Base-by-base conservation (phyloP, 2,329 filamentous ascomycete species). In the Madurella mycetomatis region DNA sequence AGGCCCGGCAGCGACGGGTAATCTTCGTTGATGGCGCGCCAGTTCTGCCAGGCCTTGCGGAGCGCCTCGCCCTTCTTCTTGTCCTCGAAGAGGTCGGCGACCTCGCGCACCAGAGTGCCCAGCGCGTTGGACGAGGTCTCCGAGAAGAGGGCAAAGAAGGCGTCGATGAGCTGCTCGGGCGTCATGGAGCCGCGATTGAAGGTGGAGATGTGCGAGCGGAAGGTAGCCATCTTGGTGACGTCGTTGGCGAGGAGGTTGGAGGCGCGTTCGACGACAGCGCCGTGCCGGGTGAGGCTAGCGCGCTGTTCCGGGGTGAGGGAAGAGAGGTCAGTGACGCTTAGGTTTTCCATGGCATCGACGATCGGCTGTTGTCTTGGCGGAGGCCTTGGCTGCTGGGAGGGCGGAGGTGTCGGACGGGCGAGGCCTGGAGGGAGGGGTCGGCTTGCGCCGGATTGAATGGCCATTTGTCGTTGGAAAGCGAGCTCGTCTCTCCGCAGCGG, bases 21-120 rank as follows among this genome's bases (percentile, higher is more conserved):
- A 68, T 96, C 92, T 70, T 96, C 92, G 62, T 95, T 95, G 72
- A 95, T 94, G 39, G 91, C 91, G 45, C 90, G 89, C 90, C 92
- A 96, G 71, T 96, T 89, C 63, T 90, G 90, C 91, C 92, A 96
- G 1, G 92, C 90, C 64, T 87, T 87, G 25, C 91, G 81, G 2
- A 99, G 74, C 0, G 76, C 78, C 49, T 87, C 85, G 1, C 84
- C 84, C 67, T 95, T 96, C 16, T 70, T 68, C 47, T 86, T 80
- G 62, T 95, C 87, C 63, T 99, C 92, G 64, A 94, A 97, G 11
- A 99, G 83, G 49, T 97, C 92, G 5, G 92, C 88, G 2, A 96
- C 81, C 67, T 99, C 94, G 57, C 92, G 88, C 58, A 97, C 82
- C 1, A 99, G 79, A 25, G 92, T 96, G 13, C 92, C 92, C 0